Base-by-base conservation (phyloP, 2,329 filamentous ascomycete genomes). In the Xenosphaeropsis pyriputrescens region DNA sequence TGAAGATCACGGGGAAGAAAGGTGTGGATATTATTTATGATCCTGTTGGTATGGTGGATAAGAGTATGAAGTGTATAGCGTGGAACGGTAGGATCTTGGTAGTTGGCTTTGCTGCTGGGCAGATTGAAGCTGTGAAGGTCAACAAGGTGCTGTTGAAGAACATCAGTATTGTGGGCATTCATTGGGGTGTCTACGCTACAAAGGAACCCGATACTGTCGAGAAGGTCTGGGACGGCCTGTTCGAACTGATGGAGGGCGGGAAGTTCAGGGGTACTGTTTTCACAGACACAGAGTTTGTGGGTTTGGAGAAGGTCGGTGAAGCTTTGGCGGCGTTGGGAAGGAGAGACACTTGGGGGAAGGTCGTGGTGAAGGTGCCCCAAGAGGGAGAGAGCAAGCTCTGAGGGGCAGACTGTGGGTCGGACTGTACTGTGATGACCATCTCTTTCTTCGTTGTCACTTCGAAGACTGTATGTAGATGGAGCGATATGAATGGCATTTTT, bases 61-160 rank as follows among this genome's bases (percentile, higher is more conserved):
- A 76, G 54, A 85, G 79, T 48, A 83, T 88, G 48, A 94, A 93
- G 61, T 95, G 89, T 62, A 84, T 81, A 3, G 82, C 85, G 3
- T 96, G 86, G 88, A 94, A 94, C 57, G 89, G 84, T 1, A 72
- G 88, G 11, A 69, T 96, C 39, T 62, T 95, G 32, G 75, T 96
- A 5, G 79, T 96, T 47, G 89, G 89, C 0, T 96, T 95, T 54
- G 86, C 88, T 0, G 83, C 78, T 0, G 85, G 85, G 0, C 68
- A 66, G 36, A 94, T 95, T 47, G 89, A 96, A 61, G 93, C 91
- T 62, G 75, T 96, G 32, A 82, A 86, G 11, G 76, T 93, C 64
- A 96, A 96, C 58, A 79, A 89, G 57, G 85, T 95, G 18, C 60
- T 95, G 44, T 62, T 96, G 48, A 96, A 95, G 70, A 95, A 95